Base-by-base conservation (phyloP, 495 filamentous ascomycete species). In the Penicillium arizonense region DNA sequence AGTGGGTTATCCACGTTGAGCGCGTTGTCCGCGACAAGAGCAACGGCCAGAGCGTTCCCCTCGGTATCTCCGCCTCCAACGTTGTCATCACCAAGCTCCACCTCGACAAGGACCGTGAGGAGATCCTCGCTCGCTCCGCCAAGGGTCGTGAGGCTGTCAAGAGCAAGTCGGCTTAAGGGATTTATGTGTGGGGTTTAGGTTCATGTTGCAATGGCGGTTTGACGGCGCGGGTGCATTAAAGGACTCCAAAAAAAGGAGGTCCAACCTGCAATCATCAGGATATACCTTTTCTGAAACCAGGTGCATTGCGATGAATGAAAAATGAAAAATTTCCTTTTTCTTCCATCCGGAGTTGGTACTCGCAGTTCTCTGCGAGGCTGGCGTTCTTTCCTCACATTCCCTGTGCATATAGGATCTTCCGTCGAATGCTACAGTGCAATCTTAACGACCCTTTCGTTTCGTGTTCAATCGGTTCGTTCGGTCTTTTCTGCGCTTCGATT, bases 1-100 rank as follows among this genome's bases (percentile, higher is more conserved):
- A 97, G 80, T 98, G 89, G 77, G 79, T 87, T 69, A 83, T 97
- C 71, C 90, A 96, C 80, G 75, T 96, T 71, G 91, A 96, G 85
- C 87, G 90, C 59, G 52, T 98, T 65, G 82, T 83, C 70, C 87
- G 90, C 69, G 94, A 98, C 75, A 97, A 97, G 85, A 85, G 82
- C 69, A 92, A 89, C 73, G 91, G 92, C 70, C 89, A 94, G 81
- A 85, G 81, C 64, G 90, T 96, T 13, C 91, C 90, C 53, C 76
- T 96, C 70, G 87, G 87, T 69, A 86, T 97, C 75, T 84, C 90
- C 74, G 87, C 94, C 57, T 89, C 85, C 74, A 97, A 97, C 74
- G 88, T 95, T 59, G 84, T 92, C 74, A 88, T 97, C 80, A 97
- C 87, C 74, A 96, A 97, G 83, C 81, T 98, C 71, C 95, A 97